Evolutionary conservation across 306 rosid species (phyloP).

Genomic region (Astragalus membranaceus): DNA sequence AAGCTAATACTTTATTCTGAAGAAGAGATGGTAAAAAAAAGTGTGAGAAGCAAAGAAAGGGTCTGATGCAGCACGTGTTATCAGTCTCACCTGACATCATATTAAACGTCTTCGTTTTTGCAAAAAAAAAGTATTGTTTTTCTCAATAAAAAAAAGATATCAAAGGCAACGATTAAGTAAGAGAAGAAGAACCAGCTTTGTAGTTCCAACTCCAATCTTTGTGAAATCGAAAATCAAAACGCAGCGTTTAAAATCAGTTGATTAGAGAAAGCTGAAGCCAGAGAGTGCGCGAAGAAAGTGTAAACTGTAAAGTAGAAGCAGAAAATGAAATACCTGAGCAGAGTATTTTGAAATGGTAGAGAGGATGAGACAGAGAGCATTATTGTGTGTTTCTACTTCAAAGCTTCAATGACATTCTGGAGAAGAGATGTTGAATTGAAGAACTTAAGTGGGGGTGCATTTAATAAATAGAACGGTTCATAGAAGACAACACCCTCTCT

Average conservation of each 20-base stretch:
- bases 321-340: background rate
- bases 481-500: background rate
- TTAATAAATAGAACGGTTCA: background rate
- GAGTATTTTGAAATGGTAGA: background rate
- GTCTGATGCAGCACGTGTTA: conserved; percentile 7
- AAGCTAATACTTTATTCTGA: conserved; percentile 5
- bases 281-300: background rate
- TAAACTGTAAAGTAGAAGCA: background rate
- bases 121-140: background rate
- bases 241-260: background rate
- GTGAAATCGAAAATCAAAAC: background rate
- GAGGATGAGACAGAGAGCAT: background rate
- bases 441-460: conserved; percentile 8
- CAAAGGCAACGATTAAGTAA: no score
- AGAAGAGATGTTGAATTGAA: background rate
- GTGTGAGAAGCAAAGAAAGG: background rate
- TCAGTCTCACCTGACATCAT: background rate
- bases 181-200: background rate
- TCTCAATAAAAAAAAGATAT: no score
- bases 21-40: conserved; percentile 19
- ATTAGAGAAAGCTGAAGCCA: background rate
- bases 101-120: background rate
- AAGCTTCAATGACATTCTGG: background rate
- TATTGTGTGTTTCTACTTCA: background rate
- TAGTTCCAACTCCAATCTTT: background rate